A percentile compares a stretch with the other conserved stretches of the same genome.
Evolutionary conservation across 1,139 yeast species (phyloP).

Genomic region (Lodderomyces theae): DNA sequence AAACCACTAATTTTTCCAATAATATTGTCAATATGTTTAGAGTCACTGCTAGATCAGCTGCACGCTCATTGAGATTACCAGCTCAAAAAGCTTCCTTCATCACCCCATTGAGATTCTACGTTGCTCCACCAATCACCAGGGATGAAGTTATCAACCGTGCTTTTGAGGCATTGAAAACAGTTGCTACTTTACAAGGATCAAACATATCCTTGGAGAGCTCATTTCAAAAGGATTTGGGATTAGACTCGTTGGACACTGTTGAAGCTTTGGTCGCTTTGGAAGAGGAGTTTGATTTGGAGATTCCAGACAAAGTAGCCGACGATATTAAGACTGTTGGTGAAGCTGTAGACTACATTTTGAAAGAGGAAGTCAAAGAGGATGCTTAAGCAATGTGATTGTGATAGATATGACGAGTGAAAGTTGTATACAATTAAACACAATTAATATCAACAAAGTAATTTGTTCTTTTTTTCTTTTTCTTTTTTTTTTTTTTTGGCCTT

Average conservation of each 20-base stretch:
- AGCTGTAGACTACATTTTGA: constrained; percentile 58
- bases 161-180: constrained; percentile 50
- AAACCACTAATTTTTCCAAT: no score
- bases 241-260: constrained; percentile 69
- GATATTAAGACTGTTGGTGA: constrained; percentile 68
- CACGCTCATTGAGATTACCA: constrained; percentile 40
- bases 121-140: constrained; percentile 45
- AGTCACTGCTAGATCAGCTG: constrained; percentile 37
- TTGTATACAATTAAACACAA: neutral
- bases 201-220: constrained; percentile 44
- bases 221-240: constrained; percentile 62
- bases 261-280: constrained; percentile 72
- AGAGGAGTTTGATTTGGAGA: constrained; percentile 69
- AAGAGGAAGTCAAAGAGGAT: constrained; percentile 48
- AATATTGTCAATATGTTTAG: constrained; percentile 37
- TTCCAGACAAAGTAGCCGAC: constrained; percentile 67
- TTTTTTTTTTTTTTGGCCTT: neutral
- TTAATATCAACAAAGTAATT: neutral
- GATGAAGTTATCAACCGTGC: constrained; percentile 50
- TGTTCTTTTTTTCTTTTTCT: neutral
- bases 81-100: constrained; percentile 3
- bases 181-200: constrained; percentile 50
- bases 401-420: neutral
- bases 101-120: constrained; percentile 45
- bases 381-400: neutral